phyloP scores from a whole-genome alignment of 148 eudicot species.

The Cornus suecica region DNA sequence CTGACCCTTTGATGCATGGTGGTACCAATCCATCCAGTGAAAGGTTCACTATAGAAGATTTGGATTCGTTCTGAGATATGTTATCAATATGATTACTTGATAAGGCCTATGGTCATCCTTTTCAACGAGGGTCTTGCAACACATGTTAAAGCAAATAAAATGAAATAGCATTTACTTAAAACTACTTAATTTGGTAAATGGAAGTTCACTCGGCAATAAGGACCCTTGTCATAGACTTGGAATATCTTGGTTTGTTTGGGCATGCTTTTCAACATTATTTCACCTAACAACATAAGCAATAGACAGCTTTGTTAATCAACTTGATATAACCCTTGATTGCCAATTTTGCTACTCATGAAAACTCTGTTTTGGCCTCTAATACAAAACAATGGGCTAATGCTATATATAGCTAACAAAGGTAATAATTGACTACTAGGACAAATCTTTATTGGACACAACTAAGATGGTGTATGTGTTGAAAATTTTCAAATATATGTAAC shows the following conservation, averaged over 20 bases:
- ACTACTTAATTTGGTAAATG: background rate
- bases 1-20: too few species aligned
- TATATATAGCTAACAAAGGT: background rate
- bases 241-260: background rate
- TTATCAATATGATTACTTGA: too few species aligned
- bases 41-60: too few species aligned
- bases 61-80: too few species aligned
- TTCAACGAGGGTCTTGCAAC: too few species aligned
- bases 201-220: background rate
- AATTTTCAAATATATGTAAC: too few species aligned
- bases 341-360: background rate
- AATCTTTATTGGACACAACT: background rate
- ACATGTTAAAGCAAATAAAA: too few species aligned
- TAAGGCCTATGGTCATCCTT: too few species aligned
- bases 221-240: background rate
- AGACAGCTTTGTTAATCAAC: background rate
- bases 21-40: too few species aligned
- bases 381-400: background rate
- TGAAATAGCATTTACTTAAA: too few species aligned
- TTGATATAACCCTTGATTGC: background rate
- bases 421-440: background rate
- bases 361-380: background rate
- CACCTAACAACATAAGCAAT: background rate
- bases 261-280: background rate
- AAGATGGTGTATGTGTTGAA: too few species aligned